Evolutionary conservation across 768 basidiomycete species (phyloP), one percentile per base, ranked within the genome.

Genomic region (Amanita thiersii): DNA sequence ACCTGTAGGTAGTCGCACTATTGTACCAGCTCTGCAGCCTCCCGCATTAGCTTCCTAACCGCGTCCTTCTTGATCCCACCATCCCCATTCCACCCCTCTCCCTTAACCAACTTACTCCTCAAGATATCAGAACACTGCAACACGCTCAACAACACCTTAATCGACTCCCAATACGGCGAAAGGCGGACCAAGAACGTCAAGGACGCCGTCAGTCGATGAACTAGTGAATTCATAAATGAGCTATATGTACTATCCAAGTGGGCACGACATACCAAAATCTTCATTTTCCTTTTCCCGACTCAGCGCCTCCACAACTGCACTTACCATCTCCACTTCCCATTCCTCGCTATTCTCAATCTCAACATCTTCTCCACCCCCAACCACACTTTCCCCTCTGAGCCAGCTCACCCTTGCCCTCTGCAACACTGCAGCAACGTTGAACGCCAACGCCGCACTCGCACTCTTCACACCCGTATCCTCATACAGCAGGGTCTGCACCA

Each of bases 281-380:
- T 88, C 86, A 49, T 69, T 86, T 40, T 65, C 61, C 47, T 64
- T 72, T 62, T 94, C 90, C 48, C 73, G 72, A 38, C 69, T 70
- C 14, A 94, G 52, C 12, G 85, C 86, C 57, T 90, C 87, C 0
- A 92, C 56, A n/a, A 96, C 54, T 1, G 86, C 93, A 52, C 82
- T 86, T 2, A 81, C 66, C 23, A 94, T 60, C 64, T 96, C 93
- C 0, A 86, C 67, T 53, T 89, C 80, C 87, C 88, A 93, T 41
- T 92, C 91, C 14, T 73, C 86, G 40, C 79, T 76, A 39, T 75
- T 79, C 11, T 62, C 65, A 19, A 66, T 68, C 2, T 58, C 60
- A n/a, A 46, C 54, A 20, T 56, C 58, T 28, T 55, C 53, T 15
- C 49, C 52, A 10, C 49, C 62, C 17, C 59, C 61, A 28, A 19